phyloP scores from a whole-genome alignment of 345 rosid genomes.

The Viola odorata region DNA sequence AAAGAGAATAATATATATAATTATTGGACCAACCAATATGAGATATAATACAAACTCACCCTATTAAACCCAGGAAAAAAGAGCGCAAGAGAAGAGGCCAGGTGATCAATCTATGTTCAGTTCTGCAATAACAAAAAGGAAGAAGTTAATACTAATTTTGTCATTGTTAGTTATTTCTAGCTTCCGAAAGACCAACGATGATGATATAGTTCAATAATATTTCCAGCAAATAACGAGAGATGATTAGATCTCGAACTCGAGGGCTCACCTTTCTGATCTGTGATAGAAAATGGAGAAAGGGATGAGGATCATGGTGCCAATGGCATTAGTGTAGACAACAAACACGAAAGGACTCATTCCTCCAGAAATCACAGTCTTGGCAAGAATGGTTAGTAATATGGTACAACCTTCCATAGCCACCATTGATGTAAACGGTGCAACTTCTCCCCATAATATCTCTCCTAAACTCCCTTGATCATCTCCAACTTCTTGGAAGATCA shows the following conservation, averaged over 20 bases:
- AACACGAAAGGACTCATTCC: slow-evolving; percentile 87
- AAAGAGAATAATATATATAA: slow-evolving; percentile 1
- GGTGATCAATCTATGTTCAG: slow-evolving; percentile 38
- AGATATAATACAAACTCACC: slow-evolving; percentile 33
- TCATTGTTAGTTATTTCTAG: not conserved
- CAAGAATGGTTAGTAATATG: slow-evolving; percentile 59
- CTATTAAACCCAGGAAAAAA: slow-evolving; percentile 72
- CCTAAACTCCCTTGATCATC: slow-evolving; percentile 19
- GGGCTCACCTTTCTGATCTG: slow-evolving; percentile 31
- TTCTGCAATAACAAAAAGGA: slow-evolving; percentile 33
- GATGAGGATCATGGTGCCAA: slow-evolving; percentile 50
- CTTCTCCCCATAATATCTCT: slow-evolving; percentile 21
- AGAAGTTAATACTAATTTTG: not conserved
- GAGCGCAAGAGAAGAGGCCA: slow-evolving; percentile 43
- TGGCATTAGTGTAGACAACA: slow-evolving; percentile 56
- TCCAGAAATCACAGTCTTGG: slow-evolving; percentile 48
- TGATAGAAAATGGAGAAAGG: slow-evolving; percentile 63
- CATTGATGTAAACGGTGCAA: slow-evolving; percentile 49
- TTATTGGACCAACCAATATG: not conserved
- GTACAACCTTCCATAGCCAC: slow-evolving; percentile 70
- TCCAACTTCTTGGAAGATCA: not conserved
- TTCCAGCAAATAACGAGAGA: not conserved
- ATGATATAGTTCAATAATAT: not conserved
- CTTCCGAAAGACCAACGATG: not conserved
- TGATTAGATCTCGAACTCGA: not conserved